phyloP scores from a whole-genome alignment of 2,329 filamentous ascomycete species.

The Neonectria faginata region DNA sequence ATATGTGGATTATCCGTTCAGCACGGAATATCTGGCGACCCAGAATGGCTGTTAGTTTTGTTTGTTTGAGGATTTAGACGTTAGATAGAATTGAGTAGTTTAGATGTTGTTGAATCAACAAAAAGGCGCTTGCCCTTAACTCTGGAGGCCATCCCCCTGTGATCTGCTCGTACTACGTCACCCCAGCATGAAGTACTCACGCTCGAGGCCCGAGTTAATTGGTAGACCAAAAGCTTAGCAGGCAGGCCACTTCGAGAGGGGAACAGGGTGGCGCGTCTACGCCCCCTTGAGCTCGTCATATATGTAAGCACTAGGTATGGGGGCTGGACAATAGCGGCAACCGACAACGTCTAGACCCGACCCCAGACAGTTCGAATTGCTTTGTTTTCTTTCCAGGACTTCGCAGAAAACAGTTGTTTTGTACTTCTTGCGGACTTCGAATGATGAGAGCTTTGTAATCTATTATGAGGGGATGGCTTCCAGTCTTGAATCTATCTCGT shows the following conservation, averaged over 20 bases:
- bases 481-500: neutral
- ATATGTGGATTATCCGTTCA: conserved; percentile 48
- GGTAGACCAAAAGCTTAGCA: neutral
- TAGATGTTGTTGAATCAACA: neutral
- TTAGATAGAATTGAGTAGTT: neutral
- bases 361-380: neutral
- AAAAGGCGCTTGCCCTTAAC: no score
- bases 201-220: neutral
- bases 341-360: neutral
- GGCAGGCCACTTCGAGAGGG: neutral
- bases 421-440: no score
- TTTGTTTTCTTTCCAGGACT: neutral
- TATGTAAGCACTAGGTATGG: neutral
- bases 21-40: conserved; percentile 27
- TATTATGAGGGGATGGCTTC: no score
- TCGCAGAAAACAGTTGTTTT: neutral
- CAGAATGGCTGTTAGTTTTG: neutral
- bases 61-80: neutral
- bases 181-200: neutral
- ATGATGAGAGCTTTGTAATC: neutral
- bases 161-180: no score
- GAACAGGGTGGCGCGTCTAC: neutral
- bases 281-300: neutral
- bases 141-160: no score
- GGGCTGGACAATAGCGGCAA: neutral